Evolutionary conservation across 2,329 filamentous ascomycete genomes (phyloP).

Genomic region (Phaeosphaeriaceae sp.): DNA sequence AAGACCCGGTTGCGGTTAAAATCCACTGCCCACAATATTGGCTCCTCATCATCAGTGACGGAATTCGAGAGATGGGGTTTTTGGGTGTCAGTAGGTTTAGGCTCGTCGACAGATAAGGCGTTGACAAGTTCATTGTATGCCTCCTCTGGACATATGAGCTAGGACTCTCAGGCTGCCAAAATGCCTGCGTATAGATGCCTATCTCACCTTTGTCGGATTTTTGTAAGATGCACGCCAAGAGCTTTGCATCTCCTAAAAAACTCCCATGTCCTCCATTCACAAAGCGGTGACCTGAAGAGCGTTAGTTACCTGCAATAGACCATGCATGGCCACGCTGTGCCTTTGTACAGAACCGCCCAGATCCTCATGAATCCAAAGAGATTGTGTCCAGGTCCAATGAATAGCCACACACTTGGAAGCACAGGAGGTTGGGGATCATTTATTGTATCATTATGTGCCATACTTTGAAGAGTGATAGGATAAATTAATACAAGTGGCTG

Average conservation of each 20-base stretch:
- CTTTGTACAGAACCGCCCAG: constrained; percentile 4
- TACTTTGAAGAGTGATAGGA: not conserved
- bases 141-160: too few species aligned
- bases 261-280: not conserved
- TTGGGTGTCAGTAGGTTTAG: too few species aligned
- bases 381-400: not conserved
- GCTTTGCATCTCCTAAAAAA: not conserved
- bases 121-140: too few species aligned
- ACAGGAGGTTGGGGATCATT: not conserved
- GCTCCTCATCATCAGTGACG: too few species aligned
- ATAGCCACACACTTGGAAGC: not conserved
- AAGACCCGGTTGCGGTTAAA: constrained; percentile 10
- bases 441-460: not conserved
- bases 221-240: not conserved
- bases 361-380: constrained; percentile 10
- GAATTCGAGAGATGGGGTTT: too few species aligned
- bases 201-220: not conserved
- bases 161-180: too few species aligned
- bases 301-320: not conserved
- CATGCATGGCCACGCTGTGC: constrained; percentile 5
- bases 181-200: too few species aligned
- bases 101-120: too few species aligned
- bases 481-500: constrained; percentile 1
- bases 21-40: constrained; percentile 14
- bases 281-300: not conserved